Conservation (phyloP, 176 grass and related monocot species). For the Carex parvula region DNA sequence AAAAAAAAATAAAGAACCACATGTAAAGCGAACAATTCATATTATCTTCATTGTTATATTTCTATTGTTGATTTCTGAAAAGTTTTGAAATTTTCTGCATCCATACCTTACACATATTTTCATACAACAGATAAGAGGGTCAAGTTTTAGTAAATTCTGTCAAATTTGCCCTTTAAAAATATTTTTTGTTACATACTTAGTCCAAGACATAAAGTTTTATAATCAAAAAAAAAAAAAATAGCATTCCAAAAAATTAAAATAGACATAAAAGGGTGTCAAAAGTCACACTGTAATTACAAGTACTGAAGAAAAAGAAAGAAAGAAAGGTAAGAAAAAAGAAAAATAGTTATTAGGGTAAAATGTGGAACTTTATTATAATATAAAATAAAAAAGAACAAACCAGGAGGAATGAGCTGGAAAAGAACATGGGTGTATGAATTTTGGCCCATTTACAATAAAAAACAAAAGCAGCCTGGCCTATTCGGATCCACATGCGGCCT, state of each 20-base stretch:
- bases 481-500: conserved; percentile 20
- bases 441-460: conserved; percentile 23
- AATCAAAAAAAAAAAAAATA: neutral
- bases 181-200: no score
- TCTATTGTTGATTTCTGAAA: neutral
- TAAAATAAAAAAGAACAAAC: conserved; percentile 3
- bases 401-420: conserved; percentile 23
- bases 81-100: neutral
- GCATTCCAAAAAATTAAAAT: neutral
- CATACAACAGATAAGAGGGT: no score
- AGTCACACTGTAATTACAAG: no score
- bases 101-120: neutral
- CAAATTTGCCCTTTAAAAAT: no score
- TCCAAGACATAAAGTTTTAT: no score
- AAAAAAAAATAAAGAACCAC: no score
- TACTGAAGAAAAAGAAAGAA: no score
- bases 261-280: no score
- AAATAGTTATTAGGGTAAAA: neutral
- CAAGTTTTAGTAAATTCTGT: no score
- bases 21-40: neutral
- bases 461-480: conserved; percentile 26
- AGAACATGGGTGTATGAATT: conserved; percentile 21
- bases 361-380: neutral
- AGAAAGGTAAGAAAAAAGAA: no score
- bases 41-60: neutral